These are phyloP conservation scores for Coemansia aciculifera DNA, from an alignment of 192 early-diverging fungal species.

Conservation along the genomic window DNA sequence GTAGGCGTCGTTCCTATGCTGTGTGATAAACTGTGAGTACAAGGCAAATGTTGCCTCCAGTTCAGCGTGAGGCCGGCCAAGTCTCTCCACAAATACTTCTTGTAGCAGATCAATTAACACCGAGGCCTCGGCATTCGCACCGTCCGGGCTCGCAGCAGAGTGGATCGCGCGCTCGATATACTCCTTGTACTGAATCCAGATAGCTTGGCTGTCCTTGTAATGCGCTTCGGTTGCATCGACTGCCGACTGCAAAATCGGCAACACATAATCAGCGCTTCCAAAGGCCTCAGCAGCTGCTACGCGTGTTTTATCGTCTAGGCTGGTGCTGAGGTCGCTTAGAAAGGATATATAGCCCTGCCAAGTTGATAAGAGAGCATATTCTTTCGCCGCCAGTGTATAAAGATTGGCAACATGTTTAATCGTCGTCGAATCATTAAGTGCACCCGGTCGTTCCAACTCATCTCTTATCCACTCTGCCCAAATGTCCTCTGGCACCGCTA, in stretches of 20 bases:
- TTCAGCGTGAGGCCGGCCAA: slow-evolving; percentile 30
- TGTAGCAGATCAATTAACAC: slow-evolving; percentile 25
- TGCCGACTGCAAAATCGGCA: slow-evolving; percentile 20
- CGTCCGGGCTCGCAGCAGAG: neutral
- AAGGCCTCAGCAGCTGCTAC: slow-evolving; percentile 26
- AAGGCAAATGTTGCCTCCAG: slow-evolving; percentile 39
- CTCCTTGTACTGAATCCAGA: slow-evolving; percentile 37
- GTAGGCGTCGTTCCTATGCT: slow-evolving; percentile 22
- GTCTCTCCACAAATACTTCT: slow-evolving; percentile 23
- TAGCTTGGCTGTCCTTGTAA: slow-evolving; percentile 21
- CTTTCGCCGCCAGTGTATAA: slow-evolving; percentile 16
- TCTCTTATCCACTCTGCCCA: slow-evolving; percentile 38
- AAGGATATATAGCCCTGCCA: slow-evolving; percentile 46
- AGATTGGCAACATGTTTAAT: slow-evolving; percentile 19
- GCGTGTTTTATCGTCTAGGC: neutral
- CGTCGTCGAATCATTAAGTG: slow-evolving; percentile 1
- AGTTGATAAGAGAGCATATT: slow-evolving; percentile 20
- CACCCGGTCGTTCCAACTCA: slow-evolving; percentile 22
- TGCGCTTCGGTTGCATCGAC: slow-evolving; percentile 24
- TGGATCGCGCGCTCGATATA: slow-evolving; percentile 15
- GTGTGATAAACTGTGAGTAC: slow-evolving; percentile 47
- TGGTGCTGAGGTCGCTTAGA: slow-evolving; percentile 9
- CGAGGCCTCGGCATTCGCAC: neutral
- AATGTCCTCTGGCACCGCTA: slow-evolving; percentile 33
- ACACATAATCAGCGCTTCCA: slow-evolving; percentile 14